phyloP scores from a whole-genome alignment of 306 rosid species.

The Sophora flavescens region DNA sequence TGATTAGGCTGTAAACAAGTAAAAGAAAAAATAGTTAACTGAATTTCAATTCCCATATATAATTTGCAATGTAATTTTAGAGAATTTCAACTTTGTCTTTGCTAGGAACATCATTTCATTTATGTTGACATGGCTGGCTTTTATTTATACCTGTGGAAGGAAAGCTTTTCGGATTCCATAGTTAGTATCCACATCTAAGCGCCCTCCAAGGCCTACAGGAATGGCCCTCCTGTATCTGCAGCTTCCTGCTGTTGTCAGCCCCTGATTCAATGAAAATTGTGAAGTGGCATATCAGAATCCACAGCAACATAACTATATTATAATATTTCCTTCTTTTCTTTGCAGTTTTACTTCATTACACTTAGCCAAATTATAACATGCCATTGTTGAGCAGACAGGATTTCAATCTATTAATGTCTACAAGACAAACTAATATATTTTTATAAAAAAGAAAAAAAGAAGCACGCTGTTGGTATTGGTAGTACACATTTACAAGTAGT shows the following conservation, averaged over 20 bases:
- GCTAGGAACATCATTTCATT: neutral
- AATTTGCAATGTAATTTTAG: neutral
- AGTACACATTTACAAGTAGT: no score
- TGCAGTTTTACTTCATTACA: neutral
- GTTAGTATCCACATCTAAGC: slow-evolving; percentile 81
- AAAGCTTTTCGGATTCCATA: slow-evolving; percentile 79
- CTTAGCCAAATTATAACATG: neutral
- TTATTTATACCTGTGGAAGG: slow-evolving; percentile 79
- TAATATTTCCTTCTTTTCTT: neutral
- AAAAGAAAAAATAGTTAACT: neutral
- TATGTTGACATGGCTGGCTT: neutral
- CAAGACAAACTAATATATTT: no score
- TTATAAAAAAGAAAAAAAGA: neutral
- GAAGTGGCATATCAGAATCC: neutral
- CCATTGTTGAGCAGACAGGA: neutral
- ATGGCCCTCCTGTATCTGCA: slow-evolving; percentile 83
- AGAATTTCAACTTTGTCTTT: neutral
- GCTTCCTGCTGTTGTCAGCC: slow-evolving; percentile 68
- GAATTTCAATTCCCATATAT: neutral
- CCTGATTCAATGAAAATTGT: slow-evolving; percentile 57
- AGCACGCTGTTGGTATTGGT: neutral
- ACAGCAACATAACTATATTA: neutral
- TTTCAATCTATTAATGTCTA: no score
- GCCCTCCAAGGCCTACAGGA: slow-evolving; percentile 84
- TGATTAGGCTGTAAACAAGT: slow-evolving; percentile 13